Evolutionary conservation across 768 basidiomycete genomes (phyloP).

Genomic region (Serendipita indica): DNA sequence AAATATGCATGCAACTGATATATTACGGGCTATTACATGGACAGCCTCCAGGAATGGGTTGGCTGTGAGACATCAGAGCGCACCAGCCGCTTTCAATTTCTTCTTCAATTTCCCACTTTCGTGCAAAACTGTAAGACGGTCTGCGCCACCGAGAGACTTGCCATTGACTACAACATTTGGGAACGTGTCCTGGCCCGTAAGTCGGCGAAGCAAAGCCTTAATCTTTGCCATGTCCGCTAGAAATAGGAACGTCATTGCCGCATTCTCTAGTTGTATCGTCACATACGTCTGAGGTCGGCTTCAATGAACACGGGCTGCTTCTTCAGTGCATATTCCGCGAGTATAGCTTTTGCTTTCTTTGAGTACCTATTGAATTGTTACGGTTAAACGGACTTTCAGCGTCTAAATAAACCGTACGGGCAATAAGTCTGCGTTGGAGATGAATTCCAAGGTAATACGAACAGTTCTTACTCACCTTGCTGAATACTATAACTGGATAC

Average conservation of each 20-base stretch:
- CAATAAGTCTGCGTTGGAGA: slow-evolving; percentile 48
- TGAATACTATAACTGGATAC: slow-evolving; percentile 62
- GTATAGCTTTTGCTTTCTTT: slow-evolving; percentile 42
- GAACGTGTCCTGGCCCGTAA: slow-evolving; percentile 56
- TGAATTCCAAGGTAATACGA: slow-evolving; percentile 10
- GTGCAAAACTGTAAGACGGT: slow-evolving; percentile 29
- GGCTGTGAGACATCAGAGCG: slow-evolving; percentile 4
- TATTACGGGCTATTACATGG: no score
- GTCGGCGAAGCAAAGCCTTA: slow-evolving; percentile 47
- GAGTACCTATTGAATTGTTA: slow-evolving; percentile 36
- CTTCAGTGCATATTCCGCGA: slow-evolving; percentile 41
- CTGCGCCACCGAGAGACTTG: slow-evolving; percentile 26
- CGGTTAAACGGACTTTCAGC: slow-evolving; percentile 1
- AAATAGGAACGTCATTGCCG: slow-evolving; percentile 6
- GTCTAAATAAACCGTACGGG: slow-evolving; percentile 34
- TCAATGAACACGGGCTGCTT: slow-evolving; percentile 59
- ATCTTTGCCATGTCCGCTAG: slow-evolving; percentile 42
- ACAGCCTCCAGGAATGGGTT: no score
- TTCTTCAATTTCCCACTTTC: slow-evolving; percentile 28
- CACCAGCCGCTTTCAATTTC: slow-evolving; percentile 4
- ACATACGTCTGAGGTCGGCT: slow-evolving; percentile 53
- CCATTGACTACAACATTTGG: slow-evolving; percentile 59
- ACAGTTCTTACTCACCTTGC: slow-evolving; percentile 43
- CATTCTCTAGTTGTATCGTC: neutral
- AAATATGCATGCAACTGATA: no score